Evolutionary conservation across 768 basidiomycete genomes (phyloP).

Genomic region (Mycena venus): DNA sequence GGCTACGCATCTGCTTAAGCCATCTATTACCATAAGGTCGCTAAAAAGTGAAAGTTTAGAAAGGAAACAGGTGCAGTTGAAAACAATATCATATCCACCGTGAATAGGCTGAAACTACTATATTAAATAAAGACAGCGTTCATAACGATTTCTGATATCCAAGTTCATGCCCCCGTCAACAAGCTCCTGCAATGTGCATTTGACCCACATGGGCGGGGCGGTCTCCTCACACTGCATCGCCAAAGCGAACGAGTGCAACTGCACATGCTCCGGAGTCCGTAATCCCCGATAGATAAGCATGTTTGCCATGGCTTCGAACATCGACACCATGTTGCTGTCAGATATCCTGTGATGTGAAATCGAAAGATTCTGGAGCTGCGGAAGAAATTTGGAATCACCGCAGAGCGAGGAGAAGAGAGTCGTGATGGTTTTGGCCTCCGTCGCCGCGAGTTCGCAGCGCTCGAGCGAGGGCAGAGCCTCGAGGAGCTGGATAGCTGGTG

Average conservation of each 20-base stretch:
- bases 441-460: neutral
- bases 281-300: neutral
- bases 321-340: neutral
- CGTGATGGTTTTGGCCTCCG: conserved; percentile 6
- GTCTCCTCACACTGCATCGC: neutral
- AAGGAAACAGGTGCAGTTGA: too few species aligned
- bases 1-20: too few species aligned
- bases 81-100: neutral
- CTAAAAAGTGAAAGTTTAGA: too few species aligned
- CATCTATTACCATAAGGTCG: too few species aligned
- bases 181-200: neutral
- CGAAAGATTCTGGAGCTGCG: conserved; percentile 1
- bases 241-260: neutral
- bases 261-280: conserved; percentile 2
- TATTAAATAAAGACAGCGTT: too few species aligned
- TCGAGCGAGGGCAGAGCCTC: neutral
- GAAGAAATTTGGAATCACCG: neutral
- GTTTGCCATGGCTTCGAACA: neutral
- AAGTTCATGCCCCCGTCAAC: neutral
- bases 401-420: neutral
- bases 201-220: neutral
- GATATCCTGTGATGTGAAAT: conserved; percentile 11
- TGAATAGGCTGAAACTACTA: too few species aligned
- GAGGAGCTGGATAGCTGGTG: conserved; percentile 9
- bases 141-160: neutral